Evolutionary conservation across 192 early-diverging fungal genomes (phyloP).

Genomic region (Coemansia sp.): DNA sequence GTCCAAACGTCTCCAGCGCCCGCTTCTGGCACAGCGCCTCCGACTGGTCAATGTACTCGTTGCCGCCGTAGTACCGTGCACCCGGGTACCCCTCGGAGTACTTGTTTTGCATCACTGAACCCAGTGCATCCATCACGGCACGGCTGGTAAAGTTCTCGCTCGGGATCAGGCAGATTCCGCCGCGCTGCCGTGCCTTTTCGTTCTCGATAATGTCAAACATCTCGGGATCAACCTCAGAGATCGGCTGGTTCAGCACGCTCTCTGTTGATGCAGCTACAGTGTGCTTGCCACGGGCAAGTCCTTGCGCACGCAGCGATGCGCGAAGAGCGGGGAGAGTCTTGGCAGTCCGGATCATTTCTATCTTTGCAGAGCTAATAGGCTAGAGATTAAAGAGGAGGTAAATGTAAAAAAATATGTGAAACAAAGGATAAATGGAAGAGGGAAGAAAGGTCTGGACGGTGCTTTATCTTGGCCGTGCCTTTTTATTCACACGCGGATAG

Average conservation of each 20-base stretch:
- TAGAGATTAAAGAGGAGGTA: neutral
- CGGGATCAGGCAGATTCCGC: slow-evolving; percentile 91
- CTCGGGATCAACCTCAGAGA: slow-evolving; percentile 82
- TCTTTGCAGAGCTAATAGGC: neutral
- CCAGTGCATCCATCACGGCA: slow-evolving; percentile 93
- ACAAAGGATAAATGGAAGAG: neutral
- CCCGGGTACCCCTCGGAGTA: slow-evolving; percentile 98
- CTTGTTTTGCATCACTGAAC: slow-evolving; percentile 99
- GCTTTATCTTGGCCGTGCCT: neutral
- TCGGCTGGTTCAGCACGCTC: slow-evolving; percentile 69
- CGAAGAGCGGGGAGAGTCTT: slow-evolving; percentile 1
- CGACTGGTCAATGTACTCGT: slow-evolving; percentile 95
- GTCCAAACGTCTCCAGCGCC: slow-evolving; percentile 89
- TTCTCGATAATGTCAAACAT: slow-evolving; percentile 92
- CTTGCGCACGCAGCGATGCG: slow-evolving; percentile 4
- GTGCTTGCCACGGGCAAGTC: slow-evolving; percentile 5
- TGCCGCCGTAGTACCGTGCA: slow-evolving; percentile 98
- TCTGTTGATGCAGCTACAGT: slow-evolving; percentile 18
- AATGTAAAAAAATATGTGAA: neutral
- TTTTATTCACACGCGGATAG: neutral
- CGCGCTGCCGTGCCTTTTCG: slow-evolving; percentile 93
- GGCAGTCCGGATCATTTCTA: slow-evolving; percentile 4
- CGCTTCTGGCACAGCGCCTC: slow-evolving; percentile 93
- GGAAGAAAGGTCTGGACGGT: neutral
- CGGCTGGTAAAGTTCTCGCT: slow-evolving; percentile 99